Base-by-base conservation (phyloP, 805 yeast species). In the Saccharomycopsis olivae region DNA sequence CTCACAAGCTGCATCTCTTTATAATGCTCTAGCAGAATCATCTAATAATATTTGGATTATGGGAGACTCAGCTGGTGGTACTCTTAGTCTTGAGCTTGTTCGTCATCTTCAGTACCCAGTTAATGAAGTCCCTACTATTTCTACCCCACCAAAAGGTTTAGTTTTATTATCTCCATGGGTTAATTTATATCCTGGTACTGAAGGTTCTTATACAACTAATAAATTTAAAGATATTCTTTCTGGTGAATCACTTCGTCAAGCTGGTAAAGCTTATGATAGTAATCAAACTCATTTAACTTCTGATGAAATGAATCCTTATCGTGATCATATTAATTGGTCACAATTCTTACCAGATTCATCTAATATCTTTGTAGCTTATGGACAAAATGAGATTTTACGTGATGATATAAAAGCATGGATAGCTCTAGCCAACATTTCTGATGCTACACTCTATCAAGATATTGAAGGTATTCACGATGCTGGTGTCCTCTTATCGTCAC, bases 51-150 rank as follows among this genome's bases (percentile, higher is more conserved):
- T 50, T 29, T 42, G 51, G 25, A 40, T 49, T 5, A 37, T 52
- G 14, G 59, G 59, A 5, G 59, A 54, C 36, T 53, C 57, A 11
- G 50, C 51, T n/a, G 59, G 59, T 3, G 59, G 56, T 5, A 46
- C 47, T 31, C 40, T 54, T 21, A 47, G 50, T 1, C 32, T 51
- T 14, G 48, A 49, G 4, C 33, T 53, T 29, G n/a, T 18, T 5
- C 17, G 39, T 18, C 39, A 36, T 9, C 18, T 19, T 15, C 9
- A 11, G 19, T 17, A 29, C 14, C 36, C 39, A 11, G n/a, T 29
- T n/a, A 24, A 29, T 29, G 35, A 36, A 9, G 33, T 21, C n/a
- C 29, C 30, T 14, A 16, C n/a, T 9, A n/a, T 19, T 18, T 14
- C 25, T 20, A 15, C 24, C 19, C 15, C 17, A 28, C 10, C 15